These are phyloP conservation scores for Plenodomus tracheiphilus DNA, from an alignment of 2,329 filamentous ascomycete genomes.

Conservation along the genomic window DNA sequence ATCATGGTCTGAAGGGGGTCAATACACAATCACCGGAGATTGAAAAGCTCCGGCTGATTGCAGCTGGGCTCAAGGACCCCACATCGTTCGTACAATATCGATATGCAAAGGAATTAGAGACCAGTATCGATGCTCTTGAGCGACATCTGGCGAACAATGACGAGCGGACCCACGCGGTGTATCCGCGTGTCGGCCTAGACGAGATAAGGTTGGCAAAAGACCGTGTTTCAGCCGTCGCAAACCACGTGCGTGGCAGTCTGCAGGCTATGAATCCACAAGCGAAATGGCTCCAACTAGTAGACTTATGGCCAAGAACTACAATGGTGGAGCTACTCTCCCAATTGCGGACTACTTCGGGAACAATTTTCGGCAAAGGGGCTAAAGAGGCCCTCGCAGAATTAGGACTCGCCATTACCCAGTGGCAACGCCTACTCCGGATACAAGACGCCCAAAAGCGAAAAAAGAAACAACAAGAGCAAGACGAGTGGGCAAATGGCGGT, in stretches of 20 bases:
- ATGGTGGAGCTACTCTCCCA: constrained; percentile 52
- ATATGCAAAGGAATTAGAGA: constrained; percentile 45
- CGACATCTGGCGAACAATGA: constrained; percentile 1
- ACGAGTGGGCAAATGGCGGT: constrained; percentile 54
- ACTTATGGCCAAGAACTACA: constrained; percentile 54
- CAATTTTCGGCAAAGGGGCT: constrained; percentile 40
- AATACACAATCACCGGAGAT: constrained; percentile 2
- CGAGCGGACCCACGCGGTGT: background rate
- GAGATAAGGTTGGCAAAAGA: constrained; percentile 20
- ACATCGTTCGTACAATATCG: constrained; percentile 38
- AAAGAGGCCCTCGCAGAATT: constrained; percentile 49
- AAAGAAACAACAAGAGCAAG: constrained; percentile 31
- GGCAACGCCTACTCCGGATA: constrained; percentile 54
- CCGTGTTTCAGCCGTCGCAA: constrained; percentile 11
- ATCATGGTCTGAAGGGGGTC: background rate
- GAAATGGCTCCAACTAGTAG: constrained; percentile 48
- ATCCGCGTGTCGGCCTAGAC: constrained; percentile 3
- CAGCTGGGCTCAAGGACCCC: constrained; percentile 23
- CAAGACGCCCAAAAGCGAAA: constrained; percentile 30
- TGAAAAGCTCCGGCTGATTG: constrained; percentile 14
- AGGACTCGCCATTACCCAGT: constrained; percentile 48
- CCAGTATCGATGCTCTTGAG: constrained; percentile 41
- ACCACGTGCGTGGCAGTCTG: constrained; percentile 10
- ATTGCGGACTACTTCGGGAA: constrained; percentile 44
- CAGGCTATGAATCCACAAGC: constrained; percentile 26